Base-by-base conservation (phyloP, 2,329 filamentous ascomycete genomes). In the Ophiostoma himal-ulmi region DNA sequence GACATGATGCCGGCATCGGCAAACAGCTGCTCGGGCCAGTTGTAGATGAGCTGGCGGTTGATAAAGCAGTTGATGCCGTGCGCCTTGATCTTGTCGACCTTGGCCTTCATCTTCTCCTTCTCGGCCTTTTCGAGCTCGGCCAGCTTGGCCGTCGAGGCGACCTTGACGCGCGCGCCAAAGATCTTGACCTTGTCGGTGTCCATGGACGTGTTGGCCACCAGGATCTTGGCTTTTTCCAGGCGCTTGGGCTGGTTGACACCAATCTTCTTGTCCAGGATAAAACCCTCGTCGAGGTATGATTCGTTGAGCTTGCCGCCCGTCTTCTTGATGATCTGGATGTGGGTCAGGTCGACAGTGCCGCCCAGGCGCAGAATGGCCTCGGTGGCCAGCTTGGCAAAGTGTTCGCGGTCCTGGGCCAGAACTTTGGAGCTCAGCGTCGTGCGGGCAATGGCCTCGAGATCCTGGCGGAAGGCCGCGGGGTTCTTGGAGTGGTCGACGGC, bases 131-230 rank as follows among this genome's bases (percentile, higher is more conserved):
- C 95, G 70, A 99, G 85, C 77, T 99, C 95, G n/a, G 95, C 95
- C 68, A 99, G 87, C 85, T 98, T 97, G 79, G 93, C 93, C 3
- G 95, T 99, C 41, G 93, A 94, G 75, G 92, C 91, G 72, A 99
- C 95, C 86, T 98, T 98, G 77, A 99, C 93, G 72, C 94, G 89
- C 20, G 95, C 95, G 74, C 95, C 95, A 77, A 99, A 99, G 77
- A 99, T 98, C 87, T 99, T 99, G 83, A 99, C 92, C 86, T 99
- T 99, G 83, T 99, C 95, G 48, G 95, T 99, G 81, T 99, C 95
- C 95, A 99, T 99, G 14, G 94, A 91, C 11, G 95, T 99, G 83
- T 99, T 99, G 74, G 95, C 95, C 30, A 99, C 92, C 70, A 99
- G 82, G 75, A 99, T 99, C 84, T 98, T 99, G 75, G 94, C 95